Evolutionary conservation across 495 filamentous ascomycete genomes (phyloP).

Genomic region (Penicillium parvum): DNA sequence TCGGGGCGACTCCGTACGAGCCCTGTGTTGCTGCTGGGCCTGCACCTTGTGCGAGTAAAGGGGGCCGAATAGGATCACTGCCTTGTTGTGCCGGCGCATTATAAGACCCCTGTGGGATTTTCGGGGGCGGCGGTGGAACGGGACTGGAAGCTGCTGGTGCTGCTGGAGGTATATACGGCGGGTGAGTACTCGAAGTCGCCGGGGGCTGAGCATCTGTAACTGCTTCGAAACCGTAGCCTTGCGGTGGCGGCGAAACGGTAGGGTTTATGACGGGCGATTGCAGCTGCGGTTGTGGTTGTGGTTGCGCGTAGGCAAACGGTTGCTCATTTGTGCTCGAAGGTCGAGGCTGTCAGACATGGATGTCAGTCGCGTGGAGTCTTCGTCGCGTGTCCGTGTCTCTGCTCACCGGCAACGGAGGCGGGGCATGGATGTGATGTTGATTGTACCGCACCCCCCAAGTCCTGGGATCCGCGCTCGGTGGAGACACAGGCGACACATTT

Average conservation of each 20-base stretch:
- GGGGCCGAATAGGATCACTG: slow-evolving; percentile 11
- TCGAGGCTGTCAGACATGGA: slow-evolving; percentile 41
- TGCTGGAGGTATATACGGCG: slow-evolving; percentile 22
- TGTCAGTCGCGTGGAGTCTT: not conserved
- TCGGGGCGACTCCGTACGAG: slow-evolving; percentile 13
- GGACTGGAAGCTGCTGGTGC: slow-evolving; percentile 19
- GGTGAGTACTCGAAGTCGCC: slow-evolving; percentile 17
- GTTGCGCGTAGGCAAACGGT: slow-evolving; percentile 18
- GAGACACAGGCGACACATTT: slow-evolving; percentile 22
- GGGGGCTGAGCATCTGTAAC: slow-evolving; percentile 18
- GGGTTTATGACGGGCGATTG: slow-evolving; percentile 14
- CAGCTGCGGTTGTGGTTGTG: slow-evolving; percentile 14
- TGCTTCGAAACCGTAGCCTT: slow-evolving; percentile 13
- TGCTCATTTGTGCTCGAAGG: slow-evolving; percentile 33
- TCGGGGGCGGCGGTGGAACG: slow-evolving; percentile 41
- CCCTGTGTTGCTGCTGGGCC: slow-evolving; percentile 18
- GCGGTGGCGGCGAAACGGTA: slow-evolving; percentile 6
- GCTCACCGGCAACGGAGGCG: slow-evolving; percentile 48
- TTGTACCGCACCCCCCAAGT: slow-evolving; percentile 46
- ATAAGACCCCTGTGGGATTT: slow-evolving; percentile 35
- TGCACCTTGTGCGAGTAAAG: slow-evolving; percentile 15
- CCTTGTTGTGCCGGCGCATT: slow-evolving; percentile 17
- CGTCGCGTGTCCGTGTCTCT: not conserved
- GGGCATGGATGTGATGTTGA: slow-evolving; percentile 29
- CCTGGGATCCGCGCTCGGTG: slow-evolving; percentile 29